Base-by-base conservation (phyloP, 1,284 basidiomycete species). In the Butyriboletus appendiculatus region DNA sequence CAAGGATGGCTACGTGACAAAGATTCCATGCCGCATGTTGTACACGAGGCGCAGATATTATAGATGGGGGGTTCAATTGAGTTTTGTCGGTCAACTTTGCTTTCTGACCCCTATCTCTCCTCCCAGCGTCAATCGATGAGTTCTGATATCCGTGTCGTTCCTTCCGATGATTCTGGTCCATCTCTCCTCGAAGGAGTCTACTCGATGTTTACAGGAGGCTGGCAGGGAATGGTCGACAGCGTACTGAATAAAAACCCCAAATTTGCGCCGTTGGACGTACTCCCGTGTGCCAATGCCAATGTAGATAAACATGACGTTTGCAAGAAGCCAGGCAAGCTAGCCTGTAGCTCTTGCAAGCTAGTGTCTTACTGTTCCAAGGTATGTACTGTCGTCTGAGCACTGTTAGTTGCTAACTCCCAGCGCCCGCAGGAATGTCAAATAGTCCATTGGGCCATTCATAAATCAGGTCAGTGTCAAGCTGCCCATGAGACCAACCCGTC, bases 301-400 rank as follows among this genome's bases (percentile, higher is more conserved):
- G 57, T 57, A 12, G 51, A 57, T 1, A 53, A 41, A 8, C 41
- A 55, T 33, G 30, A 34, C 16, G 56, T 39, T 41, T 76, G 75
- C 51, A 32, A 54, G 5, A 62, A 68, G 2, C 59, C 59, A 1
- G 74, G 73, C 2, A 68, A 58, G 6, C 48, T 60, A 55, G 59
- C 68, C 7, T 77, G 76, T 52, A 57, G 66, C 38, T 58, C 55
- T 12, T 77, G 75, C 50, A 73, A 56, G 49, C 59, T 77, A 5
- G 75, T 76, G 0, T 73, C 73, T 7, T 76, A 77, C 50, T 77
- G 75, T 56, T 77, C 75, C 9, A 70, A 72, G 55, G 69, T 61
- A 54, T 32, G 43, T 0, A 38, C 41, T 63, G 55, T 49, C 35
- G 34, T 44, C 5, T 6, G 39, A n/a, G n/a, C 11, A 22, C 22